Conservation (phyloP, 768 basidiomycete species). For the Amanita thiersii region DNA sequence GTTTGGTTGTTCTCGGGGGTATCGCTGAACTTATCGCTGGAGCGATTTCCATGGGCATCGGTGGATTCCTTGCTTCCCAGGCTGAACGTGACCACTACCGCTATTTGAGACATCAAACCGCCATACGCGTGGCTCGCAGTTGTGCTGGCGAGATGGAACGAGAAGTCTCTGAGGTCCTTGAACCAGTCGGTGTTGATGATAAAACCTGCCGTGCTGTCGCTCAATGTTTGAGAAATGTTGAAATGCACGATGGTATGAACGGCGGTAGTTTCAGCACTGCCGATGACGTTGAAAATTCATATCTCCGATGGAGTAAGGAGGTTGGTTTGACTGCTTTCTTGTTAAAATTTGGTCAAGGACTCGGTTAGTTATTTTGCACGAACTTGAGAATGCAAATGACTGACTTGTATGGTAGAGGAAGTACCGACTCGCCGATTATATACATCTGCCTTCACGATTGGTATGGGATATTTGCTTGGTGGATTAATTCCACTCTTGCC, state of each 20-base stretch:
- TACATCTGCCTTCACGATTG: slow-evolving; percentile 90
- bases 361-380: slow-evolving; percentile 44
- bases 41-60: slow-evolving; percentile 97
- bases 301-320: slow-evolving; percentile 61
- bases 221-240: slow-evolving; percentile 59
- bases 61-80: slow-evolving; percentile 95
- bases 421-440: slow-evolving; percentile 79
- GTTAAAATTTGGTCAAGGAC: slow-evolving; percentile 91
- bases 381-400: background rate
- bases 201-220: slow-evolving; percentile 74
- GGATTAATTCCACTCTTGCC: slow-evolving; percentile 90
- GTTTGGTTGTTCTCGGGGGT: slow-evolving; percentile 90
- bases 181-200: slow-evolving; percentile 86
- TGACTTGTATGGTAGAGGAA: slow-evolving; percentile 53
- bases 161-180: slow-evolving; percentile 83
- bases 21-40: slow-evolving; percentile 95
- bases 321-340: slow-evolving; percentile 91
- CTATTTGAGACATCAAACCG: slow-evolving; percentile 67
- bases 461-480: slow-evolving; percentile 87
- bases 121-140: slow-evolving; percentile 76
- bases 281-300: slow-evolving; percentile 48
- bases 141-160: slow-evolving; percentile 96
- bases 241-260: slow-evolving; percentile 31
- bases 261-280: slow-evolving; percentile 13
- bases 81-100: slow-evolving; percentile 94